Percentiles rank a stretch among this genome's conserved stretches.
Conservation (phyloP, 345 rosid genomes). For the Erucastrum elatum region DNA sequence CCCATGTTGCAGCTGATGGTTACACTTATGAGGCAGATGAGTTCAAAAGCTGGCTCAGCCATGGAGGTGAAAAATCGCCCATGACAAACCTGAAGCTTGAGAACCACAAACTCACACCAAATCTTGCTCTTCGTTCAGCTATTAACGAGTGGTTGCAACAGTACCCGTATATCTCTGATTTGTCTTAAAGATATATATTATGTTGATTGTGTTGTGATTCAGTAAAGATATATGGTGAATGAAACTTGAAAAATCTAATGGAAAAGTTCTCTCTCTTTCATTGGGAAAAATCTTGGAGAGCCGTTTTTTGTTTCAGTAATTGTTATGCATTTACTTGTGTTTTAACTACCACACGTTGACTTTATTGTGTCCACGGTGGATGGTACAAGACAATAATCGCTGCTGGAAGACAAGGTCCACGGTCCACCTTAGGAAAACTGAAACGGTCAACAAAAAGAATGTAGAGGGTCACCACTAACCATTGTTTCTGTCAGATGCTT, state of each 20-base stretch:
- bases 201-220: conserved; percentile 30
- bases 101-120: conserved; percentile 55
- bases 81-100: conserved; percentile 61
- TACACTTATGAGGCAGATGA: conserved; percentile 69
- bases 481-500: conserved; percentile 21
- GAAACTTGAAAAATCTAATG: conserved; percentile 10
- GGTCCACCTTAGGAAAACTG: conserved; percentile 20
- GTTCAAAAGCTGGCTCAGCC: conserved; percentile 59
- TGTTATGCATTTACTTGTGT: conserved; percentile 22
- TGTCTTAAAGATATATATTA: conserved; percentile 11
- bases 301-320: background rate
- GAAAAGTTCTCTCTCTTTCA: background rate
- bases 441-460: conserved; percentile 29
- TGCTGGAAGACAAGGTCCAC: too few species aligned
- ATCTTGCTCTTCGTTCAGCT: conserved; percentile 67
- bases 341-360: conserved; percentile 17
- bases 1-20: conserved; percentile 84
- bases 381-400: too few species aligned
- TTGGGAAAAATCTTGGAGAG: background rate
- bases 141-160: conserved; percentile 63
- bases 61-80: conserved; percentile 66
- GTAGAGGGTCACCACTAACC: conserved; percentile 41
- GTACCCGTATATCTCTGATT: conserved; percentile 21
- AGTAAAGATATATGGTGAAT: conserved; percentile 6
- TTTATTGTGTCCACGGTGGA: background rate